A percentile compares a stretch with the other conserved stretches of the same genome.
phyloP scores from a whole-genome alignment of 164 flowering plant genomes.

The Tetracentron sinense region DNA sequence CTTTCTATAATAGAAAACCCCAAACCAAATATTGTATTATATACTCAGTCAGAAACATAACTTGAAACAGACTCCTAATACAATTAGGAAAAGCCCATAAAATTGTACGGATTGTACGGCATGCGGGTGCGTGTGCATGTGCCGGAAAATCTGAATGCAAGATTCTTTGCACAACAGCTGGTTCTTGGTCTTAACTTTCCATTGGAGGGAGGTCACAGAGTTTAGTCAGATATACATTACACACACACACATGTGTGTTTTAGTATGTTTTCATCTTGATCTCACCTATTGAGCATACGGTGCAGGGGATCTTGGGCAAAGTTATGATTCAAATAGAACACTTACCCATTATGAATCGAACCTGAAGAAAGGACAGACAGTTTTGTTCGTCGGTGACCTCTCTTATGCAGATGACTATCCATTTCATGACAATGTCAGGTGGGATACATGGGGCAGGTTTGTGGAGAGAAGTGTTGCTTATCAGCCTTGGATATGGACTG shows the following conservation, averaged over 20 bases:
- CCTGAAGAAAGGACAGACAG: slow-evolving; percentile 52
- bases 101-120: no score
- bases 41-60: no score
- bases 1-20: no score
- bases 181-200: neutral
- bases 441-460: slow-evolving; percentile 90
- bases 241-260: neutral
- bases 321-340: slow-evolving; percentile 59
- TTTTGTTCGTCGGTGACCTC: slow-evolving; percentile 71
- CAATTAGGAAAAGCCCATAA: no score
- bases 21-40: no score
- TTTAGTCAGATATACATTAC: neutral
- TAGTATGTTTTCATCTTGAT: neutral
- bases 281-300: slow-evolving; percentile 5
- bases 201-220: neutral
- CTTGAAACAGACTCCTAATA: no score
- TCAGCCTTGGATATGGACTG: slow-evolving; percentile 94
- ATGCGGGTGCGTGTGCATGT: no score
- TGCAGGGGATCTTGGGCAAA: slow-evolving; percentile 87
- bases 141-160: neutral
- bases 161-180: neutral
- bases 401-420: slow-evolving; percentile 76
- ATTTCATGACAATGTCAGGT: slow-evolving; percentile 57
- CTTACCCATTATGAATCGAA: slow-evolving; percentile 56
- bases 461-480: slow-evolving; percentile 67